These are phyloP conservation scores for Fusarium palustre DNA, from an alignment of 2,329 filamentous ascomycete genomes.

Conservation along the genomic window DNA sequence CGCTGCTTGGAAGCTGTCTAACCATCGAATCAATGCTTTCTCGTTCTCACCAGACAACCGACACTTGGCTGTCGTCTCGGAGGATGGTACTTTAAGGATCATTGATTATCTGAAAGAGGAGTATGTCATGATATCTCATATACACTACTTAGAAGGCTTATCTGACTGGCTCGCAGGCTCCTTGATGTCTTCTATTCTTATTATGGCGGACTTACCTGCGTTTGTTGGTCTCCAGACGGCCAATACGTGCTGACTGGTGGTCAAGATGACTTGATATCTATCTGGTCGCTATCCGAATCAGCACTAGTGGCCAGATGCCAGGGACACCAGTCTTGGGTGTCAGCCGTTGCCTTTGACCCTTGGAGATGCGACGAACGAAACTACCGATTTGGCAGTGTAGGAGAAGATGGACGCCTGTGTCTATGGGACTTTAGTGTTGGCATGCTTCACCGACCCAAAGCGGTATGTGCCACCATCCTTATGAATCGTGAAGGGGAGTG, in stretches of 20 bases:
- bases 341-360: constrained; percentile 91
- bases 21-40: constrained; percentile 90
- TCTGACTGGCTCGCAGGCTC: constrained; percentile 65
- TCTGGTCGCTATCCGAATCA: constrained; percentile 90
- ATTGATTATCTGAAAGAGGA: constrained; percentile 93
- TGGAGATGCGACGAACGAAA: constrained; percentile 97
- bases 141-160: not conserved
- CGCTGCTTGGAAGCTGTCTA: constrained; percentile 91
- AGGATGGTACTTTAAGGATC: constrained; percentile 89
- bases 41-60: constrained; percentile 90
- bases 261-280: constrained; percentile 94
- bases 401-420: constrained; percentile 89
- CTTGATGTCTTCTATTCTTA: constrained; percentile 89
- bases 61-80: constrained; percentile 89
- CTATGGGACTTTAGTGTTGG: constrained; percentile 98
- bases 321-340: constrained; percentile 96
- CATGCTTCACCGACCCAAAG: constrained; percentile 93
- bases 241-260: constrained; percentile 96
- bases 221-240: constrained; percentile 97
- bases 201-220: constrained; percentile 91
- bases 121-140: constrained; percentile 60
- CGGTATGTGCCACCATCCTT: constrained; percentile 64
- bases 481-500: not conserved
- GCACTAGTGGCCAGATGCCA: constrained; percentile 91
- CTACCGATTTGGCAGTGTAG: constrained; percentile 95